phyloP scores from a whole-genome alignment of 257 asterid species.

The Ocimum tenuiflorum region DNA sequence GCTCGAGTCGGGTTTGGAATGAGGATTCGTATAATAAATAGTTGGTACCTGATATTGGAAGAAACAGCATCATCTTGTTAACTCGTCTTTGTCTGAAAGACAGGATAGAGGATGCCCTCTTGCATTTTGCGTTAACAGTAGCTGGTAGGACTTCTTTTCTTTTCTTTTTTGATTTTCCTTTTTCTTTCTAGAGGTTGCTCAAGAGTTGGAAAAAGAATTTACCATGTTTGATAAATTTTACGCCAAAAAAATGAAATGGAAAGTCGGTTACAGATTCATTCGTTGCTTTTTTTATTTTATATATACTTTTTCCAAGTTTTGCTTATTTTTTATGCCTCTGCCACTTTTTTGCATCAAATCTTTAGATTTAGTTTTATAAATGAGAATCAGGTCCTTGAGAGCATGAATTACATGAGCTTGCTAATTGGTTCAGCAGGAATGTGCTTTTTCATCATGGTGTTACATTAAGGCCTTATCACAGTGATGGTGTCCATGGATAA shows the following conservation, averaged over 20 bases:
- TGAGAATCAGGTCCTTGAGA: no score
- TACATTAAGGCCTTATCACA: no score
- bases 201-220: constrained; percentile 18
- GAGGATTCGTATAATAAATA: constrained; percentile 36
- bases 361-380: no score
- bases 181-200: neutral
- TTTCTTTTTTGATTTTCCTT: constrained; percentile 8
- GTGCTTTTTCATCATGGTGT: no score
- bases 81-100: constrained; percentile 22
- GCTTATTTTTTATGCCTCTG: neutral
- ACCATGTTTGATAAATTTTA: constrained; percentile 32
- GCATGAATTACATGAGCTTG: no score
- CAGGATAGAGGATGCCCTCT: constrained; percentile 32
- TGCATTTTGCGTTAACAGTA: constrained; percentile 9
- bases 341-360: neutral
- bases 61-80: constrained; percentile 17
- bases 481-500: no score
- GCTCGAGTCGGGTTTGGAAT: constrained; percentile 21
- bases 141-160: constrained; percentile 20
- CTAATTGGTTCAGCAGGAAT: no score
- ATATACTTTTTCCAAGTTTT: constrained; percentile 1
- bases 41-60: no score
- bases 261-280: constrained; percentile 14
- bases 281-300: constrained; percentile 7
- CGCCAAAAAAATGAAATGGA: constrained; percentile 27